Evolutionary conservation across 345 rosid genomes (phyloP).

Genomic region (Erodium maritimum): DNA sequence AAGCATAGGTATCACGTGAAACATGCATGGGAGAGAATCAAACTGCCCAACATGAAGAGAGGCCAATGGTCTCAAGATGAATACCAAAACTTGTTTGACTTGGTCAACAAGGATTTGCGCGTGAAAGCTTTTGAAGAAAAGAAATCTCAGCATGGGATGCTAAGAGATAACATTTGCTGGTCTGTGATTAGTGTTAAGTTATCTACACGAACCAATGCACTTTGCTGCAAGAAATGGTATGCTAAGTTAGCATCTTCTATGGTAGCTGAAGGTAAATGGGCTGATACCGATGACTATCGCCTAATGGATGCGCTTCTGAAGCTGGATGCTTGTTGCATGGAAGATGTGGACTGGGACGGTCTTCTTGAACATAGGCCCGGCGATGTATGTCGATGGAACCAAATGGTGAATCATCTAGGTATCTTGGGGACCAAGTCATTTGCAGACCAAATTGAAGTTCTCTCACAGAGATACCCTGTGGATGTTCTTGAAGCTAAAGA

Average conservation of each 20-base stretch:
- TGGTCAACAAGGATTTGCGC: constrained; percentile 50
- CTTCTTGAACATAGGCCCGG: constrained; percentile 57
- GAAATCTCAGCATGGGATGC: constrained; percentile 54
- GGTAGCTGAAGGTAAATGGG: constrained; percentile 60
- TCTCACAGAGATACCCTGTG: constrained; percentile 42
- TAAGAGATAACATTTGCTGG: constrained; percentile 69
- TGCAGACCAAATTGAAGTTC: constrained; percentile 49
- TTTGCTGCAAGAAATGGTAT: constrained; percentile 64
- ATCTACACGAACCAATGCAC: constrained; percentile 20
- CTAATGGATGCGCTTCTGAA: constrained; percentile 38
- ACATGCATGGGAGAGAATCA: constrained; percentile 56
- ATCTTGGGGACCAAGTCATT: constrained; percentile 28
- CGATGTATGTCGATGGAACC: constrained; percentile 55
- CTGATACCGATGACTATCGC: constrained; percentile 57
- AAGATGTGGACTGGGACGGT: constrained; percentile 73
- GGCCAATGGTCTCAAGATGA: constrained; percentile 62
- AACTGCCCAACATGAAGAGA: constrained; percentile 23
- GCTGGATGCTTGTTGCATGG: constrained; percentile 62
- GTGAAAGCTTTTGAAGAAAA: constrained; percentile 38
- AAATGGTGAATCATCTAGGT: constrained; percentile 56
- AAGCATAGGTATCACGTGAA: constrained; percentile 61
- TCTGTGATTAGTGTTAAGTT: constrained; percentile 44
- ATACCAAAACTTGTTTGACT: constrained; percentile 54
- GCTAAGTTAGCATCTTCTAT: constrained; percentile 40
- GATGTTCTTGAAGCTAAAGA: constrained; percentile 56